Evolutionary conservation across 2,329 filamentous ascomycete species (phyloP).

Genomic region (Pseudopyrenochaeta lycopersici): DNA sequence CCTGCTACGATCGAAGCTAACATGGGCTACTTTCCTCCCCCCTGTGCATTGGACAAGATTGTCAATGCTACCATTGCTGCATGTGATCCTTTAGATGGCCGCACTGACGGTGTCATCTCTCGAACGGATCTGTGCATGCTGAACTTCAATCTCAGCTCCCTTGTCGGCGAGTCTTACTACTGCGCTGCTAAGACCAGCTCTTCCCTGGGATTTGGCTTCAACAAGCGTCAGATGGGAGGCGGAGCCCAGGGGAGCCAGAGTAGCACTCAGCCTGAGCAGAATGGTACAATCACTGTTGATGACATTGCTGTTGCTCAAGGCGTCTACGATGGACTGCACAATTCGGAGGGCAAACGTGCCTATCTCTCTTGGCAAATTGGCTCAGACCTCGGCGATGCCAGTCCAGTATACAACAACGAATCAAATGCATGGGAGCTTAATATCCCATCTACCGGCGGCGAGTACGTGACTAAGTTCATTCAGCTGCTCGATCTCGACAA

Average conservation of each 20-base stretch:
- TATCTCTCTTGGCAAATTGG: constrained; percentile 53
- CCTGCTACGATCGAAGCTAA: constrained; percentile 52
- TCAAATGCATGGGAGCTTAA: constrained; percentile 44
- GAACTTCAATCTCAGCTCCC: constrained; percentile 56
- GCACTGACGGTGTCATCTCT: constrained; percentile 63
- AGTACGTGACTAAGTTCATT: constrained; percentile 56
- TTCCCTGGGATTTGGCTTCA: constrained; percentile 27
- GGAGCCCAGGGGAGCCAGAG: constrained; percentile 7
- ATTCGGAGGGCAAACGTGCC: constrained; percentile 51
- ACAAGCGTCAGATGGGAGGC: constrained; percentile 19
- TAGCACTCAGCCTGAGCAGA: constrained; percentile 36
- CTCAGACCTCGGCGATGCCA: constrained; percentile 45
- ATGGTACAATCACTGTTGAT: constrained; percentile 43
- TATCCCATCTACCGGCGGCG: constrained; percentile 47
- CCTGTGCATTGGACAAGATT: constrained; percentile 61
- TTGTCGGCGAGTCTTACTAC: constrained; percentile 58
- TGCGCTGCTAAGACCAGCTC: constrained; percentile 45
- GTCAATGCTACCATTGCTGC: constrained; percentile 63
- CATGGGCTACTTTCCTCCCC: constrained; percentile 53
- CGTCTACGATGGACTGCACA: constrained; percentile 50
- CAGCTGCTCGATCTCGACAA: constrained; percentile 45
- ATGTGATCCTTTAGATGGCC: constrained; percentile 66
- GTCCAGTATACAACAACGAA: constrained; percentile 46
- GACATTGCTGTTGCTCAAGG: constrained; percentile 36
- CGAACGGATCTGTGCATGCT: constrained; percentile 59